These are phyloP conservation scores for Mycena filopes DNA, from an alignment of 768 basidiomycete genomes.

Conservation along the genomic window DNA sequence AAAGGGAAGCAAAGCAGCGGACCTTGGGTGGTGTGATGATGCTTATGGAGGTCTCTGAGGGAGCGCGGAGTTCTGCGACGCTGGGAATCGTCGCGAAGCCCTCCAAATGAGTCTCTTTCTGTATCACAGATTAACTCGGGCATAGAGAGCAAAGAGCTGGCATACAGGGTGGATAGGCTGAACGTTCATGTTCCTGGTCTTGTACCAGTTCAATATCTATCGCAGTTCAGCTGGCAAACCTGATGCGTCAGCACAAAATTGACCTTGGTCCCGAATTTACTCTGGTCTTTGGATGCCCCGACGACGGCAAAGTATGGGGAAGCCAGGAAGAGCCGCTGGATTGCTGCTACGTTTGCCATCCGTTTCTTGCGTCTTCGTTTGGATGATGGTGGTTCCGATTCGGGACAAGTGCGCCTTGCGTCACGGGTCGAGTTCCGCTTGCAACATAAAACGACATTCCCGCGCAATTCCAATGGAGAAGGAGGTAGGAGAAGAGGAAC, in stretches of 20 bases:
- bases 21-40: conserved; percentile 84
- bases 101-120: conserved; percentile 81
- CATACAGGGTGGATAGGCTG: conserved; percentile 82
- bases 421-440: no score
- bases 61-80: conserved; percentile 66
- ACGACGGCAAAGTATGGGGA: conserved; percentile 79
- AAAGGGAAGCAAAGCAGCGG: conserved; percentile 25
- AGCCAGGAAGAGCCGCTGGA: conserved; percentile 70
- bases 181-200: conserved; percentile 64
- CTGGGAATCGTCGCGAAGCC: conserved; percentile 66
- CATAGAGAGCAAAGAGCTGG: conserved; percentile 1
- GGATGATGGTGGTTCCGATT: conserved; percentile 8
- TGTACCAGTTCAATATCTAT: conserved; percentile 85
- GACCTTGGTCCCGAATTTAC: conserved; percentile 86
- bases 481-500: no score
- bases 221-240: not conserved
- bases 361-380: not conserved
- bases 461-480: no score
- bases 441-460: no score
- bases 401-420: no score
- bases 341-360: conserved; percentile 31
- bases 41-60: conserved; percentile 77
- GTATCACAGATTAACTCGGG: conserved; percentile 9
- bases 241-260: not conserved
- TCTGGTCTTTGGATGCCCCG: conserved; percentile 83